These are phyloP conservation scores for Peronospora destructor DNA, from an alignment of 352 stramenopile genomes.

Conservation along the genomic window DNA sequence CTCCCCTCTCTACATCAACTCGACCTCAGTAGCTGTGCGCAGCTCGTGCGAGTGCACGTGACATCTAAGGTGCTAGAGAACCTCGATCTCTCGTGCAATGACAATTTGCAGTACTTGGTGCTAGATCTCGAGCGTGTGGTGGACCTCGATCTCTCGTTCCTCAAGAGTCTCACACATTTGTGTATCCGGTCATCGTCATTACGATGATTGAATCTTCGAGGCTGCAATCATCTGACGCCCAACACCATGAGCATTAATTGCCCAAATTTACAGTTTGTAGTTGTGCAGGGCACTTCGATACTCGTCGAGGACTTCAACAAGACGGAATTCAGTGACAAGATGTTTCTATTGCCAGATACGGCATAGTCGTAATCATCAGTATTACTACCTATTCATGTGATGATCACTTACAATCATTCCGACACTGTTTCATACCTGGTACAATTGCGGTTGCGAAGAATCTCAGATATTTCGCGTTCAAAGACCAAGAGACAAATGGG, in stretches of 20 bases:
- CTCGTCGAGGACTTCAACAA: conserved; percentile 27
- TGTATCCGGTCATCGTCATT: conserved; percentile 43
- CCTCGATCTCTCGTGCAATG: conserved; percentile 39
- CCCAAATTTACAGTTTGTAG: conserved; percentile 29
- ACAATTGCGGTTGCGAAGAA: too few species aligned
- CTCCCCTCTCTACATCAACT: conserved; percentile 40
- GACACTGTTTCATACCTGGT: too few species aligned
- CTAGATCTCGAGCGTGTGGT: conserved; percentile 34
- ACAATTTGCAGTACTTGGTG: conserved; percentile 38
- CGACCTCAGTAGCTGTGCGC: conserved; percentile 36
- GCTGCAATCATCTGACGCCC: conserved; percentile 33
- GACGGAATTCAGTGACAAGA: neutral
- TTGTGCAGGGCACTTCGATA: conserved; percentile 44
- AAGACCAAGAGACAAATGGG: conserved; percentile 37
- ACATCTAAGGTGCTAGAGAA: conserved; percentile 35
- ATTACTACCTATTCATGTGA: conserved; percentile 2
- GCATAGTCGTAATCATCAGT: too few species aligned
- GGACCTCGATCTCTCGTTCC: conserved; percentile 53
- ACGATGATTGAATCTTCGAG: conserved; percentile 36
- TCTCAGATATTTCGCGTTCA: neutral
- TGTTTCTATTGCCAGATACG: neutral
- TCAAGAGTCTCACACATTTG: conserved; percentile 51
- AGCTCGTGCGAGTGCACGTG: conserved; percentile 53
- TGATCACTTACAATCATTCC: conserved; percentile 20
- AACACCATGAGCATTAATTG: conserved; percentile 36